A percentile compares a stretch with the other conserved stretches of the same genome.
These are phyloP conservation scores for Atkinsonella texensis DNA, from an alignment of 2,329 filamentous ascomycete genomes.

Conservation along the genomic window DNA sequence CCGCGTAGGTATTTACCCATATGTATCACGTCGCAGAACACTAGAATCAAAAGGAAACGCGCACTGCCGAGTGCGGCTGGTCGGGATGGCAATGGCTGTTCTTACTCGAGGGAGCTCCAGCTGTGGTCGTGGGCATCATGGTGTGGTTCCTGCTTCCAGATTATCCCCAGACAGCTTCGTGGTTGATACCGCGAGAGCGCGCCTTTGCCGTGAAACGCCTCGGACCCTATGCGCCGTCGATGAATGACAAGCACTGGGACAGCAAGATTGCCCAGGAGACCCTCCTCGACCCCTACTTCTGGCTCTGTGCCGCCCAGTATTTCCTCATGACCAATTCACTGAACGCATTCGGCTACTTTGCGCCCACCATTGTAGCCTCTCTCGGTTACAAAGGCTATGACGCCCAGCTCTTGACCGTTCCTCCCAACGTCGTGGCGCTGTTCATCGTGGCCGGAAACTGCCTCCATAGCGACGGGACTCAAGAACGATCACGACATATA, in stretches of 20 bases:
- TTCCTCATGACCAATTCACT: slow-evolving; percentile 23
- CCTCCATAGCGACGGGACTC: slow-evolving; percentile 19
- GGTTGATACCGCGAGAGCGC: slow-evolving; percentile 21
- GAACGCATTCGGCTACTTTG: slow-evolving; percentile 24
- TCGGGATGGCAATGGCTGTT: slow-evolving; percentile 49
- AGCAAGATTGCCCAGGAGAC: slow-evolving; percentile 19
- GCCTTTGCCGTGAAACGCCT: slow-evolving; percentile 23
- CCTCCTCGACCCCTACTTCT: slow-evolving; percentile 21
- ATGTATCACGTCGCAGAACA: no score
- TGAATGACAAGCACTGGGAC: slow-evolving; percentile 23
- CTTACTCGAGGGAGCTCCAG: slow-evolving; percentile 33
- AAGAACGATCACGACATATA: slow-evolving; percentile 19
- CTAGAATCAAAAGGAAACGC: no score
- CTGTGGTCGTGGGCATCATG: slow-evolving; percentile 19
- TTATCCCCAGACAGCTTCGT: slow-evolving; percentile 21
- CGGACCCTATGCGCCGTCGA: slow-evolving; percentile 20
- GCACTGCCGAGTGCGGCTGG: slow-evolving; percentile 19
- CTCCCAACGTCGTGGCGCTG: slow-evolving; percentile 24
- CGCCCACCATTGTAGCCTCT: slow-evolving; percentile 22
- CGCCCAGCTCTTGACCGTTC: slow-evolving; percentile 25
- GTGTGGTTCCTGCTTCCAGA: slow-evolving; percentile 21
- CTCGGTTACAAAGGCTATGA: slow-evolving; percentile 21
- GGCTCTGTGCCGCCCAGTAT: slow-evolving; percentile 20
- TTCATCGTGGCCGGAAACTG: slow-evolving; percentile 21
- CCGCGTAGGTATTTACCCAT: no score